Percentiles rank a stretch among this genome's conserved stretches.
These are phyloP conservation scores for Ocimum tenuiflorum DNA, from an alignment of 257 asterid species.

Conservation along the genomic window DNA sequence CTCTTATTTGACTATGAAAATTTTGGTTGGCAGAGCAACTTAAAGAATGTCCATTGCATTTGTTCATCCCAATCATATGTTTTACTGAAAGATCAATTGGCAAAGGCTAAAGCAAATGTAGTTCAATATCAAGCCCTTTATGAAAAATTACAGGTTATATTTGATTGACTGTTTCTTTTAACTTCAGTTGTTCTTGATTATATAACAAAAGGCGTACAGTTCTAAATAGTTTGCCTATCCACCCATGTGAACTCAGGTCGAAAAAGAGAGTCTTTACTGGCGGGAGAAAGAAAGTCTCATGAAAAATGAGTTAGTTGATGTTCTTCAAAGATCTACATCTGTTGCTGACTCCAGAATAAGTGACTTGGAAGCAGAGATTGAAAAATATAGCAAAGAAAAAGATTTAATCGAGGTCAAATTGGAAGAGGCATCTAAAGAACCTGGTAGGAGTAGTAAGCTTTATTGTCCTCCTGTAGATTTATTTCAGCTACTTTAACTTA, in stretches of 20 bases:
- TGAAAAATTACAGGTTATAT: conserved; percentile 88
- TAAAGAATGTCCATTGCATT: conserved; percentile 60
- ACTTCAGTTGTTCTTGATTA: background rate
- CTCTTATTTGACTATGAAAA: conserved; percentile 16
- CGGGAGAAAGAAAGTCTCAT: conserved; percentile 65
- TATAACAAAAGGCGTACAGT: background rate
- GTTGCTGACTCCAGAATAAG: conserved; percentile 61
- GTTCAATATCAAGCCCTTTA: conserved; percentile 61
- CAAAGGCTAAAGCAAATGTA: conserved; percentile 64
- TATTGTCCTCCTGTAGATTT: background rate
- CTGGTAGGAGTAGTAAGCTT: conserved; percentile 35
- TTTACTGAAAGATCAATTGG: conserved; percentile 67
- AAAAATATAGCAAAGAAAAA: conserved; percentile 46
- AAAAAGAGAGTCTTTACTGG: conserved; percentile 83
- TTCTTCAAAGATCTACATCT: conserved; percentile 63
- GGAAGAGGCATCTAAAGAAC: conserved; percentile 75
- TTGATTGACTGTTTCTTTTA: conserved; percentile 30
- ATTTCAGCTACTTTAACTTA: conserved; percentile 3
- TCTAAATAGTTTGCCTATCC: conserved; percentile 14
- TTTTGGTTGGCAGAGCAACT: conserved; percentile 57
- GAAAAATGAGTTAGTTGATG: conserved; percentile 75
- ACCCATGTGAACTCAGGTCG: conserved; percentile 43
- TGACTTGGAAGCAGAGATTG: conserved; percentile 66
- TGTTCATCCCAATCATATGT: conserved; percentile 68
- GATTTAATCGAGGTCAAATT: conserved; percentile 50